A percentile compares a stretch with the other conserved stretches of the same genome.
Evolutionary conservation across 495 filamentous ascomycete species (phyloP).

Genomic region (Daldinia bambusicola): DNA sequence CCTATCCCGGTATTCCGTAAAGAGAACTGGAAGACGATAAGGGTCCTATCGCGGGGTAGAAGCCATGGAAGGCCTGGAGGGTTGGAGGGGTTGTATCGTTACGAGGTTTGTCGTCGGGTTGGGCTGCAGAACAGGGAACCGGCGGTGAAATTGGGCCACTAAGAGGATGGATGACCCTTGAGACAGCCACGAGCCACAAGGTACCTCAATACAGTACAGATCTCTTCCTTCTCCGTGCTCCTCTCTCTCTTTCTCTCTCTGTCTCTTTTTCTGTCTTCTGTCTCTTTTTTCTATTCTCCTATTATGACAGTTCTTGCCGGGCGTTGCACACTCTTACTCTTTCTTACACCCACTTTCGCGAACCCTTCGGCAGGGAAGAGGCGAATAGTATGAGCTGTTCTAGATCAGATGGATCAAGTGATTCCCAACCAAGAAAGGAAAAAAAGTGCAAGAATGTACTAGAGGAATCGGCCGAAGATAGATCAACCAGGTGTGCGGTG

Average conservation of each 20-base stretch:
- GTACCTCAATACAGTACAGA: constrained; percentile 2
- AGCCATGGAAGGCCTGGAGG: constrained; percentile 37
- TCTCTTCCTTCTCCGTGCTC: too few relatives aligned
- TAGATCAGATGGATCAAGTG: constrained; percentile 33
- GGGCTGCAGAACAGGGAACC: constrained; percentile 45
- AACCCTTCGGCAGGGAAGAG: constrained; percentile 36
- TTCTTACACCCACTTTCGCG: constrained; percentile 10
- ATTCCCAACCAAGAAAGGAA: constrained; percentile 6
- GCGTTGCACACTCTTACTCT: constrained; percentile 4
- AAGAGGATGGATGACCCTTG: constrained; percentile 30
- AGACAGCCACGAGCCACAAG: constrained; percentile 37
- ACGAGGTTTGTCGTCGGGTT: constrained; percentile 36
- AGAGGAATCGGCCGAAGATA: constrained; percentile 17
- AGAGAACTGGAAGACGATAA: constrained; percentile 23
- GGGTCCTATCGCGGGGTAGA: constrained; percentile 47
- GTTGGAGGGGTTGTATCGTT: constrained; percentile 16
- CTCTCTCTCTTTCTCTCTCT: neutral
- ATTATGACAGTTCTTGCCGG: constrained; percentile 22
- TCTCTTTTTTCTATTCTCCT: constrained; percentile 11
- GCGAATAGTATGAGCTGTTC: constrained; percentile 36
- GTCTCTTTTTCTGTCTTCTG: neutral
- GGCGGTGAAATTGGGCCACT: constrained; percentile 47
- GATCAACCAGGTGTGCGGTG: constrained; percentile 23
- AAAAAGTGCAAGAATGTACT: constrained; percentile 25
- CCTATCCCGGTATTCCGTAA: constrained; percentile 29